These are phyloP conservation scores for Cordyceps farinosa DNA, from an alignment of 2,329 filamentous ascomycete species.

Conservation along the genomic window DNA sequence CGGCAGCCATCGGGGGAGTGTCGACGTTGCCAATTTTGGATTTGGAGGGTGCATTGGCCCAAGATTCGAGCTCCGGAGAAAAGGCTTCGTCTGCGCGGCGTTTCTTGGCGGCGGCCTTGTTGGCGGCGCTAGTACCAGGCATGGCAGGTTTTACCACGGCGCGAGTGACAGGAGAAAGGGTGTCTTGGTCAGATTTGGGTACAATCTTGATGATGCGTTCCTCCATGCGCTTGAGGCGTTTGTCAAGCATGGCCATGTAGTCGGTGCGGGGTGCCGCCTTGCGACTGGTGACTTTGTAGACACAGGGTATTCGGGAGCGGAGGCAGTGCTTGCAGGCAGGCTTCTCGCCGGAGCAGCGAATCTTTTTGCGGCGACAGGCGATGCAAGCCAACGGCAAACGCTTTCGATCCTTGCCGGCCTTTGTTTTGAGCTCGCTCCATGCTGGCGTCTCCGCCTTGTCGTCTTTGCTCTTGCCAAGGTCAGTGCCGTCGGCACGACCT, in stretches of 20 bases:
- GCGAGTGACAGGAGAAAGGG: conserved; percentile 64
- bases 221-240: conserved; percentile 93
- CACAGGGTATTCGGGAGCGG: conserved; percentile 87
- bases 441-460: conserved; percentile 59
- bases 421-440: conserved; percentile 83
- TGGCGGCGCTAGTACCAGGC: conserved; percentile 48
- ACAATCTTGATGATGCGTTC: conserved; percentile 95
- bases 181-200: conserved; percentile 76
- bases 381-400: conserved; percentile 90
- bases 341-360: conserved; percentile 95
- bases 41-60: conserved; percentile 62
- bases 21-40: conserved; percentile 43
- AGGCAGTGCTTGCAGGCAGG: conserved; percentile 96
- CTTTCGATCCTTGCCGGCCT: conserved; percentile 94
- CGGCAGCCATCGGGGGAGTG: conserved; percentile 44
- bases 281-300: conserved; percentile 93
- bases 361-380: conserved; percentile 94
- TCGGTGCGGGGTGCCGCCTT: conserved; percentile 94
- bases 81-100: conserved; percentile 85
- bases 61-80: conserved; percentile 73
- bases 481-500: conserved; percentile 49
- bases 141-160: conserved; percentile 80
- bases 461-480: conserved; percentile 53
- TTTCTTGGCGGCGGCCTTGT: conserved; percentile 63
- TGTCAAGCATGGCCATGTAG: conserved; percentile 99